Conservation (phyloP, 345 rosid genomes). For the Hirschfeldia incana region DNA sequence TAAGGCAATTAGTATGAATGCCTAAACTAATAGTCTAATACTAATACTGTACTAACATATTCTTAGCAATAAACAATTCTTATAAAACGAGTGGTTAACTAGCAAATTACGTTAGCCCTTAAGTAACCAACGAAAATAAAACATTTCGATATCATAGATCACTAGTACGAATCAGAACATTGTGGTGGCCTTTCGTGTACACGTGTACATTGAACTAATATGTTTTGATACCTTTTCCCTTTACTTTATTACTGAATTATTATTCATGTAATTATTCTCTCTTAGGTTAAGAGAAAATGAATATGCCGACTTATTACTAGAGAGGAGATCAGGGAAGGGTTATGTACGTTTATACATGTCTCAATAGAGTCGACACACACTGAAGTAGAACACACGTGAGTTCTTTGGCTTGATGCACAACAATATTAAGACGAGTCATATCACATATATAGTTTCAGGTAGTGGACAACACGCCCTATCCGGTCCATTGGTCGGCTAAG, state of each 20-base stretch:
- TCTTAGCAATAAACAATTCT: slow-evolving; percentile 22
- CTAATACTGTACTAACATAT: background rate
- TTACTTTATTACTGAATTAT: background rate
- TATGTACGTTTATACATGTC: slow-evolving; percentile 2
- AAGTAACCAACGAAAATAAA: background rate
- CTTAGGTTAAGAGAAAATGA: slow-evolving; percentile 4
- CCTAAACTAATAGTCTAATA: background rate
- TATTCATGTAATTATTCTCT: background rate
- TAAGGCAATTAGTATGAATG: background rate
- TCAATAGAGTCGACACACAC: slow-evolving; percentile 10
- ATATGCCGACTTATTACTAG: slow-evolving; percentile 26
- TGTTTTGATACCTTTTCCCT: background rate
- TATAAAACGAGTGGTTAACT: slow-evolving; percentile 36
- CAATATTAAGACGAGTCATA: slow-evolving; percentile 18
- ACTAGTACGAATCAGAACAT: background rate
- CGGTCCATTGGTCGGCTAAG: background rate
- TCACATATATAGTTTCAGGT: slow-evolving; percentile 7
- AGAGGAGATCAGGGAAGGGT: background rate
- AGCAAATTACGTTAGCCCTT: slow-evolving; percentile 30
- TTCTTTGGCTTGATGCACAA: slow-evolving; percentile 29
- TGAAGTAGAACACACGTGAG: slow-evolving; percentile 5
- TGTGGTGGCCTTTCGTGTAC: slow-evolving; percentile 34
- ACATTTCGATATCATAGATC: background rate
- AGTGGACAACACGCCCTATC: slow-evolving; percentile 19
- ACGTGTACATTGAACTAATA: slow-evolving; percentile 18